phyloP scores from a whole-genome alignment of 192 early-diverging fungal genomes.

The Coemansia asiatica region DNA sequence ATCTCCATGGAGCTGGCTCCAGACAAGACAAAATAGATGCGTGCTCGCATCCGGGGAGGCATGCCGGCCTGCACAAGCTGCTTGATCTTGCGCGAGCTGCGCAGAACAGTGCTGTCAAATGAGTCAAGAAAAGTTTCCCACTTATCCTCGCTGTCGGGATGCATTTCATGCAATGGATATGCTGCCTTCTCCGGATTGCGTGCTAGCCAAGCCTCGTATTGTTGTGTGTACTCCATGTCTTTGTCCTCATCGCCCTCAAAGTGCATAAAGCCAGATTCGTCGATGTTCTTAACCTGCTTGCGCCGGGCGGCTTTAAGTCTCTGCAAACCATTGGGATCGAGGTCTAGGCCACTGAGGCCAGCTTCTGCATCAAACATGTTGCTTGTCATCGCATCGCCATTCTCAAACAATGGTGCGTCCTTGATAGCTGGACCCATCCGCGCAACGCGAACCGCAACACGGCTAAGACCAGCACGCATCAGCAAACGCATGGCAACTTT shows the following conservation, averaged over 20 bases:
- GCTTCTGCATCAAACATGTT: slow-evolving; percentile 22
- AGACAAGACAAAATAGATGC: slow-evolving; percentile 44
- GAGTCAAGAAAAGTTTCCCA: slow-evolving; percentile 42
- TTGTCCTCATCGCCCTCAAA: slow-evolving; percentile 35
- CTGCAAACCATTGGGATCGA: slow-evolving; percentile 46
- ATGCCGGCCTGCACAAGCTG: slow-evolving; percentile 50
- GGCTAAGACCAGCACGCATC: slow-evolving; percentile 51
- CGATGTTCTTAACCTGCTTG: slow-evolving; percentile 45
- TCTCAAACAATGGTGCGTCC: slow-evolving; percentile 12
- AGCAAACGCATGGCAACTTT: slow-evolving; percentile 48
- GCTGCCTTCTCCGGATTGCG: slow-evolving; percentile 4
- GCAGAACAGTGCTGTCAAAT: slow-evolving; percentile 37
- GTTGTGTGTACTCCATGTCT: slow-evolving; percentile 27
- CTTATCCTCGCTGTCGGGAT: slow-evolving; percentile 25
- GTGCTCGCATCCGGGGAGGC: slow-evolving; percentile 27
- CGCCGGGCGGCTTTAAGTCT: slow-evolving; percentile 34
- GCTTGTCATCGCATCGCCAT: slow-evolving; percentile 22
- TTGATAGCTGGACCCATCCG: slow-evolving; percentile 12
- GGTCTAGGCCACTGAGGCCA: slow-evolving; percentile 22
- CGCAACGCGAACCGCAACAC: slow-evolving; percentile 50
- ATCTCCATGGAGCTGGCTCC: slow-evolving; percentile 20
- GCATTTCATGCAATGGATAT: slow-evolving; percentile 8
- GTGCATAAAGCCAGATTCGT: slow-evolving; percentile 47
- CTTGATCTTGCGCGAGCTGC: slow-evolving; percentile 53
- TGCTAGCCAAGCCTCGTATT: slow-evolving; percentile 33